phyloP scores from a whole-genome alignment of 164 flowering plant species.

The Sextonia rubra region DNA sequence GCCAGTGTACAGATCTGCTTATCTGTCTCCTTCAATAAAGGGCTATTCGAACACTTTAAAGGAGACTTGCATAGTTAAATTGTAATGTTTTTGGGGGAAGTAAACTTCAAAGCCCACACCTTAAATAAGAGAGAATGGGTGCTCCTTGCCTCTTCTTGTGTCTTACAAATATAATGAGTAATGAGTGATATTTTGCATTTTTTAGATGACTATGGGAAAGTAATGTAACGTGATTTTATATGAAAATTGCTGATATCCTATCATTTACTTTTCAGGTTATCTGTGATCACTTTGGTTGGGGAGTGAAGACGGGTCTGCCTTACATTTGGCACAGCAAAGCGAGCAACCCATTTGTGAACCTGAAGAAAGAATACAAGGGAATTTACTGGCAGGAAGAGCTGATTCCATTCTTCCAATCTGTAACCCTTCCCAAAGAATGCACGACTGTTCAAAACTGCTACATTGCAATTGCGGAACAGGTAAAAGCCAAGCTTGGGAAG shows the following conservation, averaged over 20 bases:
- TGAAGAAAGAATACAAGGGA: constrained; percentile 72
- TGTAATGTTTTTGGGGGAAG: too few relatives aligned
- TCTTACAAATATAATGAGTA: too few relatives aligned
- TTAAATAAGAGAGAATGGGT: too few relatives aligned
- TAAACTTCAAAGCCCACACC: too few relatives aligned
- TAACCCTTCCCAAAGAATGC: constrained; percentile 53
- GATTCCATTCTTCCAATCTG: constrained; percentile 71
- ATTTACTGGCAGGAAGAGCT: constrained; percentile 76
- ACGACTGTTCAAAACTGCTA: constrained; percentile 61
- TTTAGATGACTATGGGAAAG: too few relatives aligned
- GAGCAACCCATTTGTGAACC: constrained; percentile 72
- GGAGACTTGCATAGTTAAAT: too few relatives aligned
- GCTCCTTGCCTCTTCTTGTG: too few relatives aligned
- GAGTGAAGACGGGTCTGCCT: constrained; percentile 70
- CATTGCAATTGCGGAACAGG: constrained; percentile 63
- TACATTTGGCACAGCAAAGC: constrained; percentile 85
- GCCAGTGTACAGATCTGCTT: too few relatives aligned
- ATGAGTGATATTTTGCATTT: too few relatives aligned
- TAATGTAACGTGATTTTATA: too few relatives aligned
- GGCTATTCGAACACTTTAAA: too few relatives aligned
- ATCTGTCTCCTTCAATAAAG: too few relatives aligned
- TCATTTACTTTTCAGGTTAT: constrained; percentile 43
- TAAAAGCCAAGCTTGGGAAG: constrained; percentile 54
- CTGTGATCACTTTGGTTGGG: constrained; percentile 70
- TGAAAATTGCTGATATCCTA: not conserved